These are phyloP conservation scores for Hemisphaericaspora nanyangensis DNA, from an alignment of 805 yeast genomes.

Conservation along the genomic window DNA sequence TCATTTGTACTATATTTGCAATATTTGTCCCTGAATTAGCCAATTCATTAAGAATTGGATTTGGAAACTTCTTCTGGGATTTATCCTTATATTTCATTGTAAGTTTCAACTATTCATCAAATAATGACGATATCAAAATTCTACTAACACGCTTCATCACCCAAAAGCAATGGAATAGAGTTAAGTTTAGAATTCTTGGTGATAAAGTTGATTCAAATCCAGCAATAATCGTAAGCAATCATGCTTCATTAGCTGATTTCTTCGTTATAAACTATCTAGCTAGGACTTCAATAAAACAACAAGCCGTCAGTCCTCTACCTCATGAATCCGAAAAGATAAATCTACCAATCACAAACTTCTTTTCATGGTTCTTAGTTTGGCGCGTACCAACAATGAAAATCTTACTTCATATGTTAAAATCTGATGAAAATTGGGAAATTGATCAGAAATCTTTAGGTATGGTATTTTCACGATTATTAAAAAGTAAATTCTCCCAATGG, in stretches of 20 bases:
- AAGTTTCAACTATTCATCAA: slow-evolving; percentile 13
- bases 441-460: slow-evolving; percentile 32
- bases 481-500: slow-evolving; percentile 52
- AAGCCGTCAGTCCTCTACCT: not conserved
- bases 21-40: slow-evolving; percentile 17
- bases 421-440: slow-evolving; percentile 71
- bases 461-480: slow-evolving; percentile 32
- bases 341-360: slow-evolving; percentile 50
- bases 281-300: slow-evolving; percentile 14
- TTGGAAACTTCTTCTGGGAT: slow-evolving; percentile 23
- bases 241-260: slow-evolving; percentile 66
- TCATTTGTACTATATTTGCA: slow-evolving; percentile 1
- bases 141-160: not conserved
- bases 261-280: slow-evolving; percentile 47
- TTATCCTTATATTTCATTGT: slow-evolving; percentile 26
- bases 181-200: slow-evolving; percentile 39
- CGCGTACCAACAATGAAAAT: slow-evolving; percentile 52
- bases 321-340: slow-evolving; percentile 9
- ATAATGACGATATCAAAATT: too few relatives aligned
- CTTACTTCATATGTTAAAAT: slow-evolving; percentile 43
- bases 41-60: slow-evolving; percentile 4
- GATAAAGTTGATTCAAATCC: slow-evolving; percentile 35
- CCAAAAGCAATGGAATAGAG: slow-evolving; percentile 24
- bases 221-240: slow-evolving; percentile 51
- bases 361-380: slow-evolving; percentile 70